Conservation (phyloP, 1,284 basidiomycete species). For the Somion occarium region DNA sequence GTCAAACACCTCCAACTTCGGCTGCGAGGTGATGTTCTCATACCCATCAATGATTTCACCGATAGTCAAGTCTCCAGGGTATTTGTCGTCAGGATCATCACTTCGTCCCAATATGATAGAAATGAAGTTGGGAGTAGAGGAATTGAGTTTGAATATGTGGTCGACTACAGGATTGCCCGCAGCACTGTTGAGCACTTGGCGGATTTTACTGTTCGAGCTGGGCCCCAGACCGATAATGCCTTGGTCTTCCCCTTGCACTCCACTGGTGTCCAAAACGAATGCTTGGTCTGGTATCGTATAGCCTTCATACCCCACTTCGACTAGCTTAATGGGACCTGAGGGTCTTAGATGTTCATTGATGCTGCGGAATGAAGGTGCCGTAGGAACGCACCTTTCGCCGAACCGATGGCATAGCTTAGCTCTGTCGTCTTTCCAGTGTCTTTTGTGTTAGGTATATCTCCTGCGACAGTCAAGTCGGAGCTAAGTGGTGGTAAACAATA, state of each 20-base stretch:
- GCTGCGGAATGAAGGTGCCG: neutral
- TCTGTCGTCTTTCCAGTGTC: slow-evolving; percentile 37
- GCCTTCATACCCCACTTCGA: slow-evolving; percentile 47
- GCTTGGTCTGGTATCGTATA: slow-evolving; percentile 53
- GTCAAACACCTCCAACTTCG: slow-evolving; percentile 28
- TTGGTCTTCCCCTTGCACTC: slow-evolving; percentile 19
- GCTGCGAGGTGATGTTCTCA: slow-evolving; percentile 30
- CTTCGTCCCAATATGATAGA: slow-evolving; percentile 39
- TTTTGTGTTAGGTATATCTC: slow-evolving; percentile 36
- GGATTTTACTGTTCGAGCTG: slow-evolving; percentile 28
- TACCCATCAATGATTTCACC: slow-evolving; percentile 28
- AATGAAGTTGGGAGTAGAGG: slow-evolving; percentile 50
- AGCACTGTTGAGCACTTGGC: slow-evolving; percentile 17
- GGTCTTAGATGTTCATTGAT: slow-evolving; percentile 20
- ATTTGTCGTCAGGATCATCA: slow-evolving; percentile 26
- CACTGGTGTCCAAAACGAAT: slow-evolving; percentile 33
- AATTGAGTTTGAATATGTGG: slow-evolving; percentile 57
- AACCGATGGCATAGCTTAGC: slow-evolving; percentile 49
- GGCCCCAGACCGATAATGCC: slow-evolving; percentile 39
- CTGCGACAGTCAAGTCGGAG: slow-evolving; percentile 58
- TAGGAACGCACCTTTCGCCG: slow-evolving; percentile 37
- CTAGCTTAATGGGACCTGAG: slow-evolving; percentile 54
- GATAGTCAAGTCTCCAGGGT: slow-evolving; percentile 35
- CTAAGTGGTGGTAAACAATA: slow-evolving; percentile 28
- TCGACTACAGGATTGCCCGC: slow-evolving; percentile 51